Base-by-base conservation (phyloP, 2,329 filamentous ascomycete genomes). In the Trichoderma koningii region DNA sequence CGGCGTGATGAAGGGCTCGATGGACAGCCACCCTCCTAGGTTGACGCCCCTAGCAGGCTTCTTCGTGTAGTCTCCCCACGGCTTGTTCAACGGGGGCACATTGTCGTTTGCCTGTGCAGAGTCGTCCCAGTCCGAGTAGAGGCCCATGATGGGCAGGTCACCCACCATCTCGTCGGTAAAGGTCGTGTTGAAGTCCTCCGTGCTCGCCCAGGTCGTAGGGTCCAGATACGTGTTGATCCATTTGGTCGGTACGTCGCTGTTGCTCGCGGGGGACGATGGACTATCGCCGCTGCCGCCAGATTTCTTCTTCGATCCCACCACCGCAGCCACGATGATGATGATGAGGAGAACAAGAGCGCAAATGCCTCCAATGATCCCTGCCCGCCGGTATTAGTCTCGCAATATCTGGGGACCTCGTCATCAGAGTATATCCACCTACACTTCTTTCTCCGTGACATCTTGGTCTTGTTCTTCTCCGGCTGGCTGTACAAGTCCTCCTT, bases 1-100 rank as follows among this genome's bases (percentile, higher is more conserved):
- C 0, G 95, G 95, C 4, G 92, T 94, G 74, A 99, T 98, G 75
- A 96, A 97, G 0, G 95, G 95, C 73, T 99, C 95, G 14, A 99
- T 80, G 3, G 90, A 91, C 1, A 99, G 85, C 95, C 95, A 99
- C 14, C 95, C 95, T 57, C 95, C 95, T 1, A 98, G 75, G 71
- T 97, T 98, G 42, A 98, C 92, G 1, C 95, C 95, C 7, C 94
- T 87, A 26, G 96, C 92, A 2, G 93, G 93, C 63, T 83, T 87
- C 23, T 85, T 87, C 2, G 87, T 85, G 71, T 98, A 99, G 2
- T 89, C 80, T 7, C 87, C 87, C 85, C 94, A 97, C 1, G 82
- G 72, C 67, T 93, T 82, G 69, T 92, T 85, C 7, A 99, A 81
- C 1, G 92, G 81, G 0, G 93, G 91, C 0, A 96, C 92, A 38